These are phyloP conservation scores for Cinchona pubescens DNA, from an alignment of 257 asterid genomes.

Conservation along the genomic window DNA sequence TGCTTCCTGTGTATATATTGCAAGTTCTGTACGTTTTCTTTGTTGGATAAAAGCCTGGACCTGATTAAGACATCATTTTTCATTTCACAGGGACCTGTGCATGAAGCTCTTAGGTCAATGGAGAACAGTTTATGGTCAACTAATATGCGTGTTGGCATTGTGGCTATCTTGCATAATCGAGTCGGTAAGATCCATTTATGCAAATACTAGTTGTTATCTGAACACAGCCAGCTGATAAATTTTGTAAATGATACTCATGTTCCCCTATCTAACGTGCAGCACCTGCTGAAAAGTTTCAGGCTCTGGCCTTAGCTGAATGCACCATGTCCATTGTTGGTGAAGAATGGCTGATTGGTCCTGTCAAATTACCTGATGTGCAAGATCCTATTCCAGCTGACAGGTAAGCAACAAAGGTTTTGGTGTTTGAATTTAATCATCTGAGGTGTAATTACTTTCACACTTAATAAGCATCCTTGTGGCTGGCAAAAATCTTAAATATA, in stretches of 20 bases:
- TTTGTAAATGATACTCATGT: background rate
- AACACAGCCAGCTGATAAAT: slow-evolving; percentile 7
- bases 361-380: slow-evolving; percentile 35
- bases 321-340: slow-evolving; percentile 68
- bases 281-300: slow-evolving; percentile 66
- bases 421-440: slow-evolving; percentile 9
- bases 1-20: slow-evolving; percentile 4
- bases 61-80: slow-evolving; percentile 4
- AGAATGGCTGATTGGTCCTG: slow-evolving; percentile 66
- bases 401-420: slow-evolving; percentile 34
- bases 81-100: slow-evolving; percentile 52
- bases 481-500: background rate
- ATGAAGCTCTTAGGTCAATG: slow-evolving; percentile 44
- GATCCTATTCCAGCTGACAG: slow-evolving; percentile 55
- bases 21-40: too few relatives aligned
- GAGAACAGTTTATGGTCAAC: slow-evolving; percentile 46
- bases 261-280: slow-evolving; percentile 41
- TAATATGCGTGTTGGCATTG: slow-evolving; percentile 63
- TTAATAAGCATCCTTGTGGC: slow-evolving; percentile 6
- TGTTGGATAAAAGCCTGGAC: slow-evolving; percentile 5
- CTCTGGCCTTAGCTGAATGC: slow-evolving; percentile 73
- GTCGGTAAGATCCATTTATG: slow-evolving; percentile 53
- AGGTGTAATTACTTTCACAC: slow-evolving; percentile 5
- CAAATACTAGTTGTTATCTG: slow-evolving; percentile 8
- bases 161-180: slow-evolving; percentile 75